Conservation (phyloP, 2,329 filamentous ascomycete genomes). For the Incumbomyces lentus region DNA sequence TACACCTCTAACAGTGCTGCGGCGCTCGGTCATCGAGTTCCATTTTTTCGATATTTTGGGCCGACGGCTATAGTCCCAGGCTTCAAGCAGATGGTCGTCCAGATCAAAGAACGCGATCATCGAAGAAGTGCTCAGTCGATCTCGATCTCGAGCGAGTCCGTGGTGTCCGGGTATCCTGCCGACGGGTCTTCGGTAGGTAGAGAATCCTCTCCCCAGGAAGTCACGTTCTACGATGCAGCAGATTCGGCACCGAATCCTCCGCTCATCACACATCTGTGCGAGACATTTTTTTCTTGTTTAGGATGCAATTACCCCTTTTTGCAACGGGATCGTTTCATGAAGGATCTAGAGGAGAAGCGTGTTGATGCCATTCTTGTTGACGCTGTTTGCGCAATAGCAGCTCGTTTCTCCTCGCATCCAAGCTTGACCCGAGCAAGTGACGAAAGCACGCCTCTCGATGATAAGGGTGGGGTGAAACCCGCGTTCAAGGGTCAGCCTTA, state of each 20-base stretch:
- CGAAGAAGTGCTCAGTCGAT: slow-evolving; percentile 8
- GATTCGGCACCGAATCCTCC: slow-evolving; percentile 61
- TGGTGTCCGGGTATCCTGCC: slow-evolving; percentile 9
- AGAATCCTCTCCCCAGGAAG: slow-evolving; percentile 14
- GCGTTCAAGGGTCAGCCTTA: slow-evolving; percentile 68
- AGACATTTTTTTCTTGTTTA: slow-evolving; percentile 70
- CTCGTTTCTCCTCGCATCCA: slow-evolving; percentile 61
- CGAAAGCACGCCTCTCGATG: slow-evolving; percentile 35
- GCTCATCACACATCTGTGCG: slow-evolving; percentile 64
- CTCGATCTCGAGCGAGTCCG: slow-evolving; percentile 11
- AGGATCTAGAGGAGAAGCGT: slow-evolving; percentile 67
- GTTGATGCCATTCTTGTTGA: slow-evolving; percentile 79
- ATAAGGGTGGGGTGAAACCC: slow-evolving; percentile 28
- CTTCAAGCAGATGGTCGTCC: slow-evolving; percentile 76
- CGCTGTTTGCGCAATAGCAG: slow-evolving; percentile 70
- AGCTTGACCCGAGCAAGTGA: slow-evolving; percentile 42
- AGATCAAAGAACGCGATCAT: slow-evolving; percentile 13
- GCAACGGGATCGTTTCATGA: slow-evolving; percentile 59
- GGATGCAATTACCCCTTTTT: slow-evolving; percentile 82
- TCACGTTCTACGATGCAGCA: slow-evolving; percentile 67
- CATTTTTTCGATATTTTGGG: slow-evolving; percentile 84
- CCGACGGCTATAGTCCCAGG: slow-evolving; percentile 84
- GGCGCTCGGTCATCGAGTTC: slow-evolving; percentile 54
- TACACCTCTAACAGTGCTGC: slow-evolving; percentile 23
- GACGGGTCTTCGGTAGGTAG: not conserved